Percentiles rank a stretch among this genome's conserved stretches.
Conservation (phyloP, 257 asterid genomes). For the Cynanchum wilfordii region DNA sequence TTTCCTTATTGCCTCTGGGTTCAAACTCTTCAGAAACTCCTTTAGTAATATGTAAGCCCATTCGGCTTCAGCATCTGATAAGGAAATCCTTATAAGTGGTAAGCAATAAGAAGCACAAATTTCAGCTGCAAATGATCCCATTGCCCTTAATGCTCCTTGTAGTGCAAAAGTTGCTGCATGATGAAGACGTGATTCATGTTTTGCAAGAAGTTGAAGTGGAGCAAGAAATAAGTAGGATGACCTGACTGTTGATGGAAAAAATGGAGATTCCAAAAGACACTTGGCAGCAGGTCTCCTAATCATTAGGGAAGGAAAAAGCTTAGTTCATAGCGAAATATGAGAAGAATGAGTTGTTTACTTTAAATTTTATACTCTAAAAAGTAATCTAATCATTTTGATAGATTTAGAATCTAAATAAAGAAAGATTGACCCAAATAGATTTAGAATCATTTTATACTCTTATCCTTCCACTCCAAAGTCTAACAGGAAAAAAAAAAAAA, state of each 20-base stretch:
- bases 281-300: slow-evolving; percentile 92
- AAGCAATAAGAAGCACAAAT: slow-evolving; percentile 94
- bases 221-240: slow-evolving; percentile 81
- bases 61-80: slow-evolving; percentile 76
- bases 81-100: slow-evolving; percentile 55
- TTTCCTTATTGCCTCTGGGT: slow-evolving; percentile 54
- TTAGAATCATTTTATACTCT: too few relatives aligned
- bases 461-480: not conserved
- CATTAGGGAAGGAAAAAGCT: slow-evolving; percentile 20
- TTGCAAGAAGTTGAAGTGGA: slow-evolving; percentile 82
- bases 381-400: not conserved
- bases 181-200: slow-evolving; percentile 70
- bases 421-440: not conserved
- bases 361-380: not conserved
- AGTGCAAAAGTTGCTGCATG: slow-evolving; percentile 82
- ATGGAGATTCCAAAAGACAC: slow-evolving; percentile 89
- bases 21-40: slow-evolving; percentile 68
- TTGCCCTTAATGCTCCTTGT: slow-evolving; percentile 68
- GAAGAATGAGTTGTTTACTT: not conserved
- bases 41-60: slow-evolving; percentile 72
- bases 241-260: slow-evolving; percentile 62
- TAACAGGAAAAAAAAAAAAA: not conserved
- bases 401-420: not conserved
- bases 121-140: slow-evolving; percentile 85
- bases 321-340: slow-evolving; percentile 2